Conservation (phyloP, 208 protist genomes). For the Novymonas esmeraldas region DNA sequence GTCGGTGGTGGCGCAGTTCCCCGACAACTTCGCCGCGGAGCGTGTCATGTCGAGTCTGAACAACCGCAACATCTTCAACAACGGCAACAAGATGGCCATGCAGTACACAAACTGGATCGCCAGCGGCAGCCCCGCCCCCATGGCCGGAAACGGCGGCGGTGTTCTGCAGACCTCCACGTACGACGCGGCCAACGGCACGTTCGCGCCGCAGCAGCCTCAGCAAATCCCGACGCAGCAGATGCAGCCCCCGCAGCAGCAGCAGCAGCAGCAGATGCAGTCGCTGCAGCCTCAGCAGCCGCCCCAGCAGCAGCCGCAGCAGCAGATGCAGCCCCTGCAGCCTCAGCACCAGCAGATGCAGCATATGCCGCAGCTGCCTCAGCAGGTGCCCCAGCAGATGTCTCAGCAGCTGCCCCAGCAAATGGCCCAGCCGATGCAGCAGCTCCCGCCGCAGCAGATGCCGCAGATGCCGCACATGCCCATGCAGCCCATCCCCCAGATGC, state of each 20-base stretch:
- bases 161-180: conserved; percentile 26
- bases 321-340: conserved; percentile 11
- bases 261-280: conserved; percentile 22
- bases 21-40: conserved; percentile 60
- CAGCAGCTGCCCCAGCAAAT: conserved; percentile 11
- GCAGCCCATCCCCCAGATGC: neutral
- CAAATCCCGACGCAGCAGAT: conserved; percentile 17
- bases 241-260: conserved; percentile 4
- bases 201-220: no score
- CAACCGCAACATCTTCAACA: conserved; percentile 89
- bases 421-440: neutral
- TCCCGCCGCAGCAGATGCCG: conserved; percentile 1
- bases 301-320: conserved; percentile 6
- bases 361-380: conserved; percentile 18
- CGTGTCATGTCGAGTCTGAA: conserved; percentile 71
- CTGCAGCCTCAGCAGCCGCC: conserved; percentile 16
- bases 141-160: conserved; percentile 24
- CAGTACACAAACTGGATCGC: conserved; percentile 51
- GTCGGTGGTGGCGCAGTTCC: conserved; percentile 77
- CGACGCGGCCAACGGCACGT: conserved; percentile 9
- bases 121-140: conserved; percentile 22
- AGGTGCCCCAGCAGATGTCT: neutral
- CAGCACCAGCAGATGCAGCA: conserved; percentile 16
- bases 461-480: conserved; percentile 4
- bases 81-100: conserved; percentile 89